These are phyloP conservation scores for Trypanosoma boissoni DNA, from an alignment of 208 protist species.

Conservation along the genomic window DNA sequence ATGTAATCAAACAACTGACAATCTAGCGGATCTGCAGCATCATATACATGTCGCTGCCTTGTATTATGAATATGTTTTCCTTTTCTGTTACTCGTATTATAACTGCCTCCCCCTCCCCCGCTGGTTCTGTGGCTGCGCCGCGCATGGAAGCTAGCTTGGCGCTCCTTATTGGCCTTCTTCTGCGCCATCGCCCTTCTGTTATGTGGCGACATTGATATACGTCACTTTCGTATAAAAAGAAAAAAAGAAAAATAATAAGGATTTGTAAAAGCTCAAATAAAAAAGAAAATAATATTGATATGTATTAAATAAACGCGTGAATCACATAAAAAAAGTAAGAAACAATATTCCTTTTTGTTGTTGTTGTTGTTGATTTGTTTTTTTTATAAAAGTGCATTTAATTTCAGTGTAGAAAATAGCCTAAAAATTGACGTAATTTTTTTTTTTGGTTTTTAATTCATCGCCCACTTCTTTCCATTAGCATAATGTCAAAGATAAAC, in stretches of 20 bases:
- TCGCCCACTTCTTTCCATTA: too few relatives aligned
- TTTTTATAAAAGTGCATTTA: too few relatives aligned
- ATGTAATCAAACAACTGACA: constrained; percentile 92
- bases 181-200: constrained; percentile 82
- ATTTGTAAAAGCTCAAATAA: constrained; percentile 1
- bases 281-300: background rate
- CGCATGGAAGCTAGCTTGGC: constrained; percentile 18
- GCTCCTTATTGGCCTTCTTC: constrained; percentile 34
- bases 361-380: too few relatives aligned
- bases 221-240: background rate
- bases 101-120: constrained; percentile 14
- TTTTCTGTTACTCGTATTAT: constrained; percentile 1
- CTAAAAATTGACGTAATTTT: too few relatives aligned
- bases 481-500: constrained; percentile 1
- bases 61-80: constrained; percentile 22
- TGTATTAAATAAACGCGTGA: background rate
- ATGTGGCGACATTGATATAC: constrained; percentile 33
- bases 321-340: background rate
- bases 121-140: constrained; percentile 28
- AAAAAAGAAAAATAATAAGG: background rate
- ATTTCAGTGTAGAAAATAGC: background rate
- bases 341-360: too few relatives aligned
- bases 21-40: constrained; percentile 65
- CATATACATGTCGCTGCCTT: constrained; percentile 26
- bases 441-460: too few relatives aligned